These are phyloP conservation scores for Pythium volutum DNA, from an alignment of 352 stramenopile genomes.

Conservation along the genomic window DNA sequence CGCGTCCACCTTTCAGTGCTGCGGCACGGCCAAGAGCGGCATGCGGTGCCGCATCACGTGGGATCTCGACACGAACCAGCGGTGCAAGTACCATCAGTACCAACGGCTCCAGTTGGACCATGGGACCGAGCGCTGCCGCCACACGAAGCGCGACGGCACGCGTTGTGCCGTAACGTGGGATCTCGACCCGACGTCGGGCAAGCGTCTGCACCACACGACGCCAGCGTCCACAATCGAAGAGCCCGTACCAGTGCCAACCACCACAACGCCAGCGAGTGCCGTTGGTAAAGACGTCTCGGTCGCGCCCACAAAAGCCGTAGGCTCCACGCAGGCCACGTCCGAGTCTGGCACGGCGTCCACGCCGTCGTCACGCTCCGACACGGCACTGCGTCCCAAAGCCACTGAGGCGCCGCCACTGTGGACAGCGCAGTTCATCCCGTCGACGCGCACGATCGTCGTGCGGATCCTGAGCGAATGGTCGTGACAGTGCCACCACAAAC, in stretches of 20 bases:
- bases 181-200: background rate
- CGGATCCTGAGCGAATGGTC: background rate
- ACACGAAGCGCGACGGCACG: background rate
- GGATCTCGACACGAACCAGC: background rate
- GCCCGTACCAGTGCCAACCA: background rate
- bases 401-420: background rate
- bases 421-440: background rate
- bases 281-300: no score
- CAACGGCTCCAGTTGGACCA: background rate
- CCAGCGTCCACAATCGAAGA: background rate
- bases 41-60: background rate
- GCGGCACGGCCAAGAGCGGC: background rate
- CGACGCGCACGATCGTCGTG: background rate
- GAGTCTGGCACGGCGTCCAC: background rate
- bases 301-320: background rate
- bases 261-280: background rate
- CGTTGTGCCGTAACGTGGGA: background rate
- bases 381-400: background rate
- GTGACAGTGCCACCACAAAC: slow-evolving; percentile 1
- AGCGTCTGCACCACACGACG: background rate
- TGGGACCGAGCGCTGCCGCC: background rate
- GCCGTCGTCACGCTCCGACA: no score
- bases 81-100: background rate
- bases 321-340: no score
- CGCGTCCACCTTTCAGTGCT: background rate